A percentile compares a stretch with the other conserved stretches of the same genome.
Conservation (phyloP, 2,329 filamentous ascomycete species). For the Pyrenophora seminiperda region DNA sequence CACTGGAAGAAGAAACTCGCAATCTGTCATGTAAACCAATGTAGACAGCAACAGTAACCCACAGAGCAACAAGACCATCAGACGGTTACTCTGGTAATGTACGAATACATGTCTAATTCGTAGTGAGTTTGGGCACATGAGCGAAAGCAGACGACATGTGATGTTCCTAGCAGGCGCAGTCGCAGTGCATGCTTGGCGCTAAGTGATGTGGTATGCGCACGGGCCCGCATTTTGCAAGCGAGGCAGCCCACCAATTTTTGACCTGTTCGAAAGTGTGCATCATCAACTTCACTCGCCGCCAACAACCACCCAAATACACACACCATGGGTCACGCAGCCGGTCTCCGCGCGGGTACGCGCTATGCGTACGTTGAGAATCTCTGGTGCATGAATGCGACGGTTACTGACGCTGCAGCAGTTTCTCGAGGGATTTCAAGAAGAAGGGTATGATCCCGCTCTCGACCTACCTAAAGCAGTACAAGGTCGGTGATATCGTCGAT, state of each 20-base stretch:
- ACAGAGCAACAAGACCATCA: too few relatives aligned
- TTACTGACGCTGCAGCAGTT: slow-evolving; percentile 52
- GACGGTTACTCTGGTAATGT: too few relatives aligned
- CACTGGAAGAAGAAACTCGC: too few relatives aligned
- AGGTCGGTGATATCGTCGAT: slow-evolving; percentile 98
- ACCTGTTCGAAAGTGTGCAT: slow-evolving; percentile 8
- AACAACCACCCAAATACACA: slow-evolving; percentile 33
- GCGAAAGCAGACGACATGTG: too few relatives aligned
- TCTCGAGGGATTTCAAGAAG: slow-evolving; percentile 92
- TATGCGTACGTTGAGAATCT: slow-evolving; percentile 44
- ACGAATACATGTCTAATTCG: neutral
- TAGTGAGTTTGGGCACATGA: slow-evolving; percentile 4
- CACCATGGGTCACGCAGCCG: slow-evolving; percentile 61
- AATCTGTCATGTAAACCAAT: too few relatives aligned
- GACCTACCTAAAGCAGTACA: slow-evolving; percentile 95
- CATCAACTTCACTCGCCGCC: slow-evolving; percentile 17
- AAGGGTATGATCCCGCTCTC: slow-evolving; percentile 91
- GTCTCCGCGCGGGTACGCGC: slow-evolving; percentile 51
- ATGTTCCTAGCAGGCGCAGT: too few relatives aligned
- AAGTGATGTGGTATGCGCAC: slow-evolving; percentile 3
- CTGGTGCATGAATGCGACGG: slow-evolving; percentile 10
- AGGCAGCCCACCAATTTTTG: slow-evolving; percentile 1
- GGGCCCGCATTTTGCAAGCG: neutral
- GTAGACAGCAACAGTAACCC: too few relatives aligned
- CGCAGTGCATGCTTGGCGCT: neutral